Evolutionary conservation across 2,329 filamentous ascomycete genomes (phyloP).

Genomic region (Fusarium sulawesiense): DNA sequence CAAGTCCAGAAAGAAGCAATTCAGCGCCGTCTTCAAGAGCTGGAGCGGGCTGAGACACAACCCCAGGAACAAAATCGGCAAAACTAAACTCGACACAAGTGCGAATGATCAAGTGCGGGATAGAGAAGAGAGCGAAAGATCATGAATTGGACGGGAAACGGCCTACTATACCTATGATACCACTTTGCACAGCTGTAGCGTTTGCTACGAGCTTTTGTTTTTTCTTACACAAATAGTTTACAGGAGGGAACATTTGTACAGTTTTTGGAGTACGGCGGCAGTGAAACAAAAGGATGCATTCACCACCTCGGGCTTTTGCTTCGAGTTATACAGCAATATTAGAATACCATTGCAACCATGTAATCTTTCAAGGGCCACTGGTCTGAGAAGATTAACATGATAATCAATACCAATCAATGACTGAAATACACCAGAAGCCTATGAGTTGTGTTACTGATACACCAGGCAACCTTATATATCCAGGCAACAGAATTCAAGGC

Average conservation of each 20-base stretch:
- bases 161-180: conserved; percentile 47
- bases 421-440: not conserved
- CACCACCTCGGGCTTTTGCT: not conserved
- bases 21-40: conserved; percentile 51
- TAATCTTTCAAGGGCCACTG: not conserved
- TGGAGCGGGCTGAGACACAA: conserved; percentile 46
- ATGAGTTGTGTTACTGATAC: not conserved
- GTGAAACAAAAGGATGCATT: not conserved
- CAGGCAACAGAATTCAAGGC: not conserved
- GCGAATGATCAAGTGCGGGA: conserved; percentile 9
- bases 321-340: not conserved
- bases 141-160: conserved; percentile 40
- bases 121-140: conserved; percentile 20
- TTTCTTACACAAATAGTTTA: conserved; percentile 20
- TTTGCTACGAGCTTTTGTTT: conserved; percentile 35
- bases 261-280: conserved; percentile 17
- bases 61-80: conserved; percentile 17
- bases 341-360: not conserved
- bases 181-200: conserved; percentile 45
- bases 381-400: not conserved
- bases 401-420: not conserved
- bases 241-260: conserved; percentile 7
- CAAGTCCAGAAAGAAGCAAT: conserved; percentile 52
- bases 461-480: not conserved
- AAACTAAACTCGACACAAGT: conserved; percentile 6